Base-by-base conservation (phyloP, 305 asterid genomes). In the Fraxinus velutina region DNA sequence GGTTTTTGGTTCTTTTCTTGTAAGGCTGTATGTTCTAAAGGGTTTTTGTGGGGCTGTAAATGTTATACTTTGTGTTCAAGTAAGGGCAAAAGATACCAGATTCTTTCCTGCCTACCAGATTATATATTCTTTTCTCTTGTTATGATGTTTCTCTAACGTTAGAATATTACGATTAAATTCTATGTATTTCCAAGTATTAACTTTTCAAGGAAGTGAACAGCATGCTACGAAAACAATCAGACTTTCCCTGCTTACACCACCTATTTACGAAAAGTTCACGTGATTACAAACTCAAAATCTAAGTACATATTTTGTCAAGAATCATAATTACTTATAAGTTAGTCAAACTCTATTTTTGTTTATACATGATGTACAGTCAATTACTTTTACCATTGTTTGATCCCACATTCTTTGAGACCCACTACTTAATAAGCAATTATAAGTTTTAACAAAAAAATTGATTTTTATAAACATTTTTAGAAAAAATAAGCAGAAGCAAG, bases 1-100 rank as follows among this genome's bases (percentile, higher is more conserved):
- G 87, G 85, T n/a, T 81, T 78, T 74, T 80, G 78, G 88, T 92
- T 91, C 97, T 84, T 92, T 92, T 83, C 97, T 88, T 92, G 92
- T 76, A 90, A 89, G 89, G 88, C 90, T 90, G 93, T 34, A 74
- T 82, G 83, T 80, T 80, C 78, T 60, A 81, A 88, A 86, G 77
- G 83, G 80, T 44, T 9, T 70, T 55, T 78, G 91, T 83, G 85
- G 88, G 89, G 90, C 73, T 90, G 86, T 84, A 92, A 88, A 88
- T 90, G 30, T 79, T 75, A 79, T 88, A 83, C 93, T 90, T 91
- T 83, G 87, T 80, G 79, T 80, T 86, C 89, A 86, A 91, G 90
- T 81, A 64, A 87, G 85, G 88, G 71, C 75, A 85, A 24, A 75
- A 77, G 79, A 83, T 47, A 39, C 34, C 73, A 30, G 70, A 78